These are phyloP conservation scores for Decorospora gaudefroyi DNA, from an alignment of 2,329 filamentous ascomycete genomes.

Conservation along the genomic window DNA sequence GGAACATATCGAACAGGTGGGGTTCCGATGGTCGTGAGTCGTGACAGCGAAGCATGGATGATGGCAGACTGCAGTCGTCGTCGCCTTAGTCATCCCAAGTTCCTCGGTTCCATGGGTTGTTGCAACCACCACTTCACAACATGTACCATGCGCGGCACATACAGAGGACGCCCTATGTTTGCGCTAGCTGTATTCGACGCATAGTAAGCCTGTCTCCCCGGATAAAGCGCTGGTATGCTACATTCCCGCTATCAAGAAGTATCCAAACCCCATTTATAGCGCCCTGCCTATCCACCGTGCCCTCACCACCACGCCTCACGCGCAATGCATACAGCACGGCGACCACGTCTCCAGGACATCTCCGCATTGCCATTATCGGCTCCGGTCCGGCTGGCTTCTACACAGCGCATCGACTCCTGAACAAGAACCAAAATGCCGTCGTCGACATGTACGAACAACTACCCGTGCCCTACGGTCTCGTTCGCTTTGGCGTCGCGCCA, in stretches of 20 bases:
- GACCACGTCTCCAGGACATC: conserved; percentile 50
- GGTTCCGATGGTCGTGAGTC: conserved; percentile 10
- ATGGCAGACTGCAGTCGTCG: background rate
- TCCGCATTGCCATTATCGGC: conserved; percentile 85
- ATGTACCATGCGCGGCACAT: conserved; percentile 30
- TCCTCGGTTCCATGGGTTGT: conserved; percentile 11
- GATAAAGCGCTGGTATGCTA: conserved; percentile 1
- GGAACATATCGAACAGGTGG: conserved; percentile 21
- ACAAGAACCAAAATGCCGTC: conserved; percentile 69
- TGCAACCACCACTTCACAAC: conserved; percentile 21
- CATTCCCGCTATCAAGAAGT: conserved; percentile 6
- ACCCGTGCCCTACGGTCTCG: conserved; percentile 89
- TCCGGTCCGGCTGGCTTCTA: conserved; percentile 98
- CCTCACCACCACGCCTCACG: background rate
- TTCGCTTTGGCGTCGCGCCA: conserved; percentile 93
- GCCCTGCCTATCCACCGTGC: conserved; percentile 1
- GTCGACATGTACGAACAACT: conserved; percentile 97
- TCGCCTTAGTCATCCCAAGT: conserved; percentile 22
- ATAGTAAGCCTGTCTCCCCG: conserved; percentile 9
- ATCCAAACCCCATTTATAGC: conserved; percentile 14
- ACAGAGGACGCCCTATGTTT: conserved; percentile 25
- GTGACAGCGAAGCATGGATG: conserved; percentile 1
- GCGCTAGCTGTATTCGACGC: conserved; percentile 35
- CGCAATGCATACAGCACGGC: conserved; percentile 35
- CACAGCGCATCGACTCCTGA: conserved; percentile 82